Evolutionary conservation across 2,329 filamentous ascomycete species (phyloP), one percentile per base, ranked within the genome.

Genomic region (Trichophyton schoenleinii): DNA sequence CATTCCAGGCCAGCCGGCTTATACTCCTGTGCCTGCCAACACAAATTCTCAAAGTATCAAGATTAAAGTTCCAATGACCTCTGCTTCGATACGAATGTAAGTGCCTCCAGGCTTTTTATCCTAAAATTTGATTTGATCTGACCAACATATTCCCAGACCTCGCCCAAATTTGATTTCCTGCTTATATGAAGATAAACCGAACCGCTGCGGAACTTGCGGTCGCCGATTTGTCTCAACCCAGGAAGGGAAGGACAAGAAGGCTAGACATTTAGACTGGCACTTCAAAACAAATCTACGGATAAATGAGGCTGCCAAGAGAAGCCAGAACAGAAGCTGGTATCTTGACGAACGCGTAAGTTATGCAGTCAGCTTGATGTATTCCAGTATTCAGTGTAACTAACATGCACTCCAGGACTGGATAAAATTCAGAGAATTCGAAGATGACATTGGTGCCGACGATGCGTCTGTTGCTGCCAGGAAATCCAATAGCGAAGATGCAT

Each of bases 241-340:
- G 11, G 85, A 88, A 65, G 92, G 92, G 11, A 88, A 85, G 68
- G 86, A 87, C 70, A 88, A 88, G 78, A 97, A 97, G 77, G 89
- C 87, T 25, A 85, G 87, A 2, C 94, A 99, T 71, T 86, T 99
- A 79, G 94, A 99, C 74, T 99, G 94, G 94, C 94, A 99, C 74
- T 99, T 99, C 77, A 86, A 87, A 61, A 91, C 92, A 25, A 92
- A 96, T 70, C 88, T 91, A 69, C 87, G 91, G 53, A 89, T 95
- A 75, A 85, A 86, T 2, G 92, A 97, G 67, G 87, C 88, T 13
- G 86, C 89, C 69, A 92, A 89, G 71, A 83, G 89, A 64, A 91
- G 89, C 36, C 88, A 95, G 68, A 91, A 95, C 70, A 86, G 94
- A 38, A 95, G 90, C 73, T 97, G 91, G 90, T 96, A 96, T 71